Evolutionary conservation across 1,284 basidiomycete genomes (phyloP).

Genomic region (Marasmius sp.): DNA sequence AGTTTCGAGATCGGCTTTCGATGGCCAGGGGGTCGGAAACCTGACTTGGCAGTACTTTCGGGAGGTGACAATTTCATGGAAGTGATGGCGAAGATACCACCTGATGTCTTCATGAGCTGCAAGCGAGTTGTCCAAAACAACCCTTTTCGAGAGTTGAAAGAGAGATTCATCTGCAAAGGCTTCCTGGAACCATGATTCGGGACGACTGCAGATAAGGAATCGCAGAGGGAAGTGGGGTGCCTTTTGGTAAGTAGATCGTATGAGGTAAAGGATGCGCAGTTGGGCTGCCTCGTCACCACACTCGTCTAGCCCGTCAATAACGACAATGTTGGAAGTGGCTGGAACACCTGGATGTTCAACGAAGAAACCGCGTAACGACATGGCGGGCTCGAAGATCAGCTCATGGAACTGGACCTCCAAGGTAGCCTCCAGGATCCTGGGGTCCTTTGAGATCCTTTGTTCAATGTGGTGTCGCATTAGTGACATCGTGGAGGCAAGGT

Average conservation of each 20-base stretch:
- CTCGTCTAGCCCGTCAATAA: neutral
- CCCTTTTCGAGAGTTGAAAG: neutral
- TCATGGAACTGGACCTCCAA: no score
- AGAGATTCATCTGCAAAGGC: neutral
- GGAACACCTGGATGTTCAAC: no score
- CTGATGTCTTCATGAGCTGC: neutral
- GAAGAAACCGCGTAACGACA: no score
- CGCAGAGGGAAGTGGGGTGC: neutral
- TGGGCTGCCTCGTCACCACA: neutral
- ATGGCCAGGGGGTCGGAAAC: conserved; percentile 9
- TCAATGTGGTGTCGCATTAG: no score
- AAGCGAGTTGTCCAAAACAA: neutral
- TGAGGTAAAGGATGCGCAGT: neutral
- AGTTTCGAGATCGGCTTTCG: neutral
- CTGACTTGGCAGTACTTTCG: neutral
- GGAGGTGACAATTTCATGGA: neutral
- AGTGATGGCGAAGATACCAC: neutral
- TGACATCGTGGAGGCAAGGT: no score
- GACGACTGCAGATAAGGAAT: neutral
- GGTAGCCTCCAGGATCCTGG: no score
- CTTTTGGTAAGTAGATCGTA: neutral
- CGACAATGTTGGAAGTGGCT: neutral
- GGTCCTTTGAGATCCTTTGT: no score
- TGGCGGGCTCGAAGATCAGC: no score
- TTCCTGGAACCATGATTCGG: neutral